phyloP scores from a whole-genome alignment of 345 rosid genomes.

The Populus tremula region DNA sequence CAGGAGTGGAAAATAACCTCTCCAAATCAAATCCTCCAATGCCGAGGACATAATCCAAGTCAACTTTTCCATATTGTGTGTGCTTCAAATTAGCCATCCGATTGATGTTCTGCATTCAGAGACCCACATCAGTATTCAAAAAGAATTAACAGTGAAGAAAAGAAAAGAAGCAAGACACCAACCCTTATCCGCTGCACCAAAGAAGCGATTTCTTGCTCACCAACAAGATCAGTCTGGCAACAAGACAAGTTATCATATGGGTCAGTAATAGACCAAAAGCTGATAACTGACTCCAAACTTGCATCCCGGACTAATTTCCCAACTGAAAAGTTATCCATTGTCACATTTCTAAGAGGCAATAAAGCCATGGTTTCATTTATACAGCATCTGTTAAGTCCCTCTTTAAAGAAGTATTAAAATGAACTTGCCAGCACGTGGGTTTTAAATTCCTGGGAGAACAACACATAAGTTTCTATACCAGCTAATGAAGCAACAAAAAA shows the following conservation, averaged over 20 bases:
- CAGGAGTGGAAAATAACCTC: slow-evolving; percentile 47
- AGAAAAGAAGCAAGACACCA: slow-evolving; percentile 7
- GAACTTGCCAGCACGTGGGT: not conserved
- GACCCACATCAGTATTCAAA: slow-evolving; percentile 8
- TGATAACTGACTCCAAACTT: not conserved
- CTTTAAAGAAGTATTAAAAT: not conserved
- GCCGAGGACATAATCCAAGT: slow-evolving; percentile 95
- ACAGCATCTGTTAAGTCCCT: not conserved
- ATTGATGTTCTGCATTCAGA: slow-evolving; percentile 59
- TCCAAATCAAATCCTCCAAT: slow-evolving; percentile 97
- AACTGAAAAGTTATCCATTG: not conserved
- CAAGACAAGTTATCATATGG: slow-evolving; percentile 19
- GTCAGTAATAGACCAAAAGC: slow-evolving; percentile 1
- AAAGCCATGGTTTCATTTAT: not conserved
- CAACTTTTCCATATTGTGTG: slow-evolving; percentile 81
- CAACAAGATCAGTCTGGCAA: slow-evolving; percentile 81
- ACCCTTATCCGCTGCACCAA: slow-evolving; percentile 81
- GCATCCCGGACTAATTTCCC: not conserved
- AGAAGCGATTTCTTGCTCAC: slow-evolving; percentile 54
- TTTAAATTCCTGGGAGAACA: not conserved
- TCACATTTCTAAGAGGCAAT: not conserved
- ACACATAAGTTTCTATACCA: not conserved
- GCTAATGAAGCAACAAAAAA: not conserved
- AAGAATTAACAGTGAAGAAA: slow-evolving; percentile 12
- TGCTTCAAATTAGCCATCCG: slow-evolving; percentile 70